Base-by-base conservation (phyloP, 108 stramenopile species). In the Nitzschia sp. region DNA sequence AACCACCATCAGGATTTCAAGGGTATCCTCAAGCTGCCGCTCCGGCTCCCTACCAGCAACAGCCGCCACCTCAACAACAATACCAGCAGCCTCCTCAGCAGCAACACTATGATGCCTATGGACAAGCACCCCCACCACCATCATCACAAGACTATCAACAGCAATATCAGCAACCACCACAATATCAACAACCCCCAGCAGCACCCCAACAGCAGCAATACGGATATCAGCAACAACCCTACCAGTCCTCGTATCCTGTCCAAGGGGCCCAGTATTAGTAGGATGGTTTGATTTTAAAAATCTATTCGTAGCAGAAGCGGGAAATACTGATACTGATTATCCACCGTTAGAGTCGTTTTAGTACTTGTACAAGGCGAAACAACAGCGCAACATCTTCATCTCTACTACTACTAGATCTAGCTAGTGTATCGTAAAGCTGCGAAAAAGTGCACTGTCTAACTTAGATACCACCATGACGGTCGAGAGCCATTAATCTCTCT, bases 181-280 rank as follows among this genome's bases (percentile, higher is more conserved):
- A 44, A 5, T 6, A 28, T 19, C 72, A 73, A 48, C 72, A 56
- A 47, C 58, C 48, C 46, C 13, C 44, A 61, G 15, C 67, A 76
- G 17, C 48, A 56, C 25, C 46, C 13, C n/a, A n/a, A 29, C 50
- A 34, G 4, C 71, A 63, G 30, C 36, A 55, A 22, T 61, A 34
- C 23, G 71, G 41, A 16, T 61, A 30, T 15, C 56, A 64, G 11
- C 76, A 77, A 36, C 59, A 44, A 61, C 13, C 34, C 59, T 61
- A 61, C 21, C 17, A 8, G 9, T 50, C 48, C 16, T 21, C 48
- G 48, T 50, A 50, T 21, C 19, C 48, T 4, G 48, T 16, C 19
- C 48, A 50, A 22, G 48, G 19, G 4, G 19, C 48, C 4, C 48
- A 50, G 48, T 50, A 50, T 21, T 50, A 50, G 21, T 50, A 22